Evolutionary conservation across 371 early-diverging fungal species (phyloP).

Genomic region (Mucor saturninus): DNA sequence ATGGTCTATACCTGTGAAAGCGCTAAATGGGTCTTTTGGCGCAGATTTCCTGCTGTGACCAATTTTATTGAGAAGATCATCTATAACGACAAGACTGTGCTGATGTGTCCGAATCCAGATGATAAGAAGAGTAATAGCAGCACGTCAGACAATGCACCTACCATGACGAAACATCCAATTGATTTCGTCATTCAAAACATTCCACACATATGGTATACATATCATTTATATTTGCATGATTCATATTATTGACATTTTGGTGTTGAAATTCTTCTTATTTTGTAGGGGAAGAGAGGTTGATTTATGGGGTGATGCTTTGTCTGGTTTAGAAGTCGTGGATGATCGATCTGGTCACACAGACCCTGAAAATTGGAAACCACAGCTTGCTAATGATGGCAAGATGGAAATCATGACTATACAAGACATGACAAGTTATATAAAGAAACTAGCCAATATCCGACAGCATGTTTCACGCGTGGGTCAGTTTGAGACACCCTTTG

Average conservation of each 20-base stretch:
- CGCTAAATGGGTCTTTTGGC: conserved; percentile 62
- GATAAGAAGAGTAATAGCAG: not conserved
- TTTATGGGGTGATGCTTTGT: conserved; percentile 46
- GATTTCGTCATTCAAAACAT: conserved; percentile 54
- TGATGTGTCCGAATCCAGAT: conserved; percentile 18
- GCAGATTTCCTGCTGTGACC: conserved; percentile 60
- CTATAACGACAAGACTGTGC: conserved; percentile 21
- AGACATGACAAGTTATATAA: conserved; percentile 40
- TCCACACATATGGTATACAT: conserved; percentile 45
- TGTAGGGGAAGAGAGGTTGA: conserved; percentile 47
- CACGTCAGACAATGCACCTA: conserved; percentile 5
- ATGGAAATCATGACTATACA: conserved; percentile 43
- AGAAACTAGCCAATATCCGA: conserved; percentile 48
- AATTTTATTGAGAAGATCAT: conserved; percentile 49
- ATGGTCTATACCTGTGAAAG: conserved; percentile 59
- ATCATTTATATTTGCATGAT: not conserved
- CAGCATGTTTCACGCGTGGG: conserved; percentile 50
- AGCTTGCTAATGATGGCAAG: conserved; percentile 44
- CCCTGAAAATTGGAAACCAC: conserved; percentile 36
- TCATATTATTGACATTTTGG: not conserved
- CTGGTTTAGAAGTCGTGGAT: conserved; percentile 33
- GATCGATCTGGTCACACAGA: conserved; percentile 35
- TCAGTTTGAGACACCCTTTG: conserved; percentile 45
- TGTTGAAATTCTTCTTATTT: not conserved
- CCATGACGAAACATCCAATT: conserved; percentile 38